Evolutionary conservation across 1,284 basidiomycete genomes (phyloP), one percentile per base, ranked within the genome.

Genomic region (Termitomyces sp.): DNA sequence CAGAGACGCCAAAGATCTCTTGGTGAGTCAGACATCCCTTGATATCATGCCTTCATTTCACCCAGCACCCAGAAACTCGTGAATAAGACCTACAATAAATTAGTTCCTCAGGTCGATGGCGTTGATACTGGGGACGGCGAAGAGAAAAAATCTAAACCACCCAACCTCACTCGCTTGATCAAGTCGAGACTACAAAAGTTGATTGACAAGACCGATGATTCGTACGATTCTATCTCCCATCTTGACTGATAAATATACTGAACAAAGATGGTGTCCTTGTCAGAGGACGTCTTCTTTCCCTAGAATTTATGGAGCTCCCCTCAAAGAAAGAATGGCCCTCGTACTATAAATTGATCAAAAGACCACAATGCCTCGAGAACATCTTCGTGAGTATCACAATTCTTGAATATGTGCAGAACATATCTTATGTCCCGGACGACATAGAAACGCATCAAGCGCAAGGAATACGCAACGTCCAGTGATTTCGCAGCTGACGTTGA

Each of bases 401-500:
- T 52, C 48, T 3, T 26, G 26, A 26, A 44, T 44, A 19, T 50
- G 45, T 47, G 30, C 60, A 17, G 42, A 30, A 60, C 34, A 61
- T 51, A 48, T 57, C 48, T 59, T 1, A 40, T 38, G 2, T 31
- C 6, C 3, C 5, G 19, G 17, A 19, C 30, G 8, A 26, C 28
- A 39, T 52, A 92, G 89, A 89, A 86, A 82, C 80, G 77, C 45
- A 72, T 92, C 59, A 89, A 90, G 65, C 80, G 80, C 53, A 90
- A 90, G 66, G 86, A 88, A 61, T 92, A 92, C 62, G 61, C 65
- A 30, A 77, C 77, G 1, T 72, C 83, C 1, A 74, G 80, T 4
- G 85, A 90, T 38, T 94, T 95, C 65, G 88, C 88, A 50, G 81
- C 82, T 30, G 94, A 97, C 61, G 86, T 94, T 6, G 92, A 94